Evolutionary conservation across 2,329 filamentous ascomycete species (phyloP).

Genomic region (Trichoderma sp.): DNA sequence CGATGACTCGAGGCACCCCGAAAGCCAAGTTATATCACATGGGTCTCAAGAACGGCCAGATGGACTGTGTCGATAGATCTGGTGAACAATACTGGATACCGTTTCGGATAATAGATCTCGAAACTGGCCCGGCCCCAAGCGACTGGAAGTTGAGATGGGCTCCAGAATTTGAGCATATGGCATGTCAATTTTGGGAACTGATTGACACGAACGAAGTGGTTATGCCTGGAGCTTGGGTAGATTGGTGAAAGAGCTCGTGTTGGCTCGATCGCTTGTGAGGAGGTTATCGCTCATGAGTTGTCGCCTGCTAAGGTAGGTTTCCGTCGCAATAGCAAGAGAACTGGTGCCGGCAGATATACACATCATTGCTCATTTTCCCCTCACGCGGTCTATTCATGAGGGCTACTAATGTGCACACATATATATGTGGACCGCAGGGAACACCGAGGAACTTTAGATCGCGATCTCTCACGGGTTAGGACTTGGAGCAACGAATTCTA

Average conservation of each 20-base stretch:
- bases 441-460: too few species aligned
- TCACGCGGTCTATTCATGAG: too few species aligned
- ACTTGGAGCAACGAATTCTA: too few species aligned
- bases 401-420: too few species aligned
- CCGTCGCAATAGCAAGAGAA: too few species aligned
- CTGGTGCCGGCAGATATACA: too few species aligned
- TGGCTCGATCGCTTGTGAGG: too few species aligned
- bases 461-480: too few species aligned
- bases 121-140: constrained; percentile 1
- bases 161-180: constrained; percentile 36
- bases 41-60: background rate
- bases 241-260: constrained; percentile 11
- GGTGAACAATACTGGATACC: constrained; percentile 33
- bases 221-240: constrained; percentile 38
- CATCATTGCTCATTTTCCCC: too few species aligned
- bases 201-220: constrained; percentile 24
- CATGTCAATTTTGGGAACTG: constrained; percentile 35
- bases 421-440: too few species aligned
- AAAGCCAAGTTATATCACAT: background rate
- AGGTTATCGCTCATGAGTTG: too few species aligned
- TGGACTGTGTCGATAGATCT: background rate
- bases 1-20: background rate
- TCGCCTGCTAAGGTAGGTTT: too few species aligned
- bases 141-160: constrained; percentile 38
- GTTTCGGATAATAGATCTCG: constrained; percentile 32